Conservation (phyloP, 345 rosid genomes). For the Eutrema yunnanense region DNA sequence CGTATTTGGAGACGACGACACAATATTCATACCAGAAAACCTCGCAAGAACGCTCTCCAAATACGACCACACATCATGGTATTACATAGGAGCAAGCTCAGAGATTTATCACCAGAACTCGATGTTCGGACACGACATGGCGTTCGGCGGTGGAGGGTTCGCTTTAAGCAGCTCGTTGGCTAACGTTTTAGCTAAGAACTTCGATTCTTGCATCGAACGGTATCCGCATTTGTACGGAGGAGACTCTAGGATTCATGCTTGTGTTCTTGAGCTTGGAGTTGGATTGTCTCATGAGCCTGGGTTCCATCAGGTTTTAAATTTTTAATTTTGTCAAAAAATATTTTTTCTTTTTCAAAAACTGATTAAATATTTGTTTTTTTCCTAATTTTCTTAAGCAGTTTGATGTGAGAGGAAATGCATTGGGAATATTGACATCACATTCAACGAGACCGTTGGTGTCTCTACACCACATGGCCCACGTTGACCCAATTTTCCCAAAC, state of each 20-base stretch:
- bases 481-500: constrained; percentile 70
- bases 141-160: constrained; percentile 77
- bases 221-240: constrained; percentile 85
- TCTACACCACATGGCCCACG: constrained; percentile 57
- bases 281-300: constrained; percentile 72
- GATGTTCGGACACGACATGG: constrained; percentile 56
- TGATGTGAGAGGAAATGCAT: constrained; percentile 66
- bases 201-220: constrained; percentile 76
- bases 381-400: constrained; percentile 23
- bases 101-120: constrained; percentile 61
- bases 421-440: constrained; percentile 69
- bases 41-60: constrained; percentile 67
- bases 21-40: constrained; percentile 60
- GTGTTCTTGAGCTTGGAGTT: constrained; percentile 83
- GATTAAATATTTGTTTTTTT: neutral
- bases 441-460: constrained; percentile 71
- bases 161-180: constrained; percentile 79
- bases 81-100: constrained; percentile 70
- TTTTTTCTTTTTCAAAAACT: neutral
- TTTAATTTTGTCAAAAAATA: neutral
- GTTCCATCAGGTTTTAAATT: constrained; percentile 72
- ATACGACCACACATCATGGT: constrained; percentile 70
- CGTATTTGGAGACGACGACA: constrained; percentile 86
- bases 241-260: constrained; percentile 60
- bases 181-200: constrained; percentile 50